Evolutionary conservation across 768 basidiomycete genomes (phyloP).

Genomic region (Suillus fuscotomentosus): DNA sequence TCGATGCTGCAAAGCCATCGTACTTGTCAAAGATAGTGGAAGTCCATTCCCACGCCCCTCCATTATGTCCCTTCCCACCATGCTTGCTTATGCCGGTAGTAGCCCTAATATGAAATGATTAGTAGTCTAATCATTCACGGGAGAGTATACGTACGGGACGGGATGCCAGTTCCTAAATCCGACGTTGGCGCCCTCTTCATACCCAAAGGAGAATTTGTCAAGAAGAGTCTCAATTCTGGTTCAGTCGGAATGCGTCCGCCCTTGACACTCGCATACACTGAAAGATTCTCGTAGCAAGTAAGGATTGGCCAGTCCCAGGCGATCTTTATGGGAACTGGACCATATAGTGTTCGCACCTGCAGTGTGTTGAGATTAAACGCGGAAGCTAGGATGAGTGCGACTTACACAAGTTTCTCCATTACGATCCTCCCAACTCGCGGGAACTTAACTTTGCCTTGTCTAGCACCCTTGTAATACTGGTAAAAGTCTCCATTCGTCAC

Average conservation of each 20-base stretch:
- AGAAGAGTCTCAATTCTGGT: conserved; percentile 80
- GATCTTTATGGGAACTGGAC: conserved; percentile 72
- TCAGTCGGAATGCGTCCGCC: conserved; percentile 96
- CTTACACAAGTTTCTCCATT: conserved; percentile 51
- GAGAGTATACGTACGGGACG: conserved; percentile 61
- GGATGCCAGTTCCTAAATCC: conserved; percentile 96
- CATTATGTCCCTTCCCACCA: conserved; percentile 74
- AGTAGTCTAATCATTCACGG: not conserved
- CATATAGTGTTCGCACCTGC: conserved; percentile 84
- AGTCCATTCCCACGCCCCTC: conserved; percentile 99
- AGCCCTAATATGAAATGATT: conserved; percentile 41
- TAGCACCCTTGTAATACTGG: conserved; percentile 51
- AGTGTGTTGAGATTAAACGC: not conserved
- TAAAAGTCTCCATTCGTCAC: conserved; percentile 89
- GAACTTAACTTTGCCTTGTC: conserved; percentile 44
- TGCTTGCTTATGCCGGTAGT: conserved; percentile 57
- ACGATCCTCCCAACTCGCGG: conserved; percentile 71
- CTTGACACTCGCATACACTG: conserved; percentile 76
- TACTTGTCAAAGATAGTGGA: conserved; percentile 69
- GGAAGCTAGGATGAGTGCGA: conserved; percentile 1
- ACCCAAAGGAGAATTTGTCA: conserved; percentile 70
- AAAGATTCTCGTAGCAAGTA: conserved; percentile 74
- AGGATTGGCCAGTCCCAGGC: conserved; percentile 87
- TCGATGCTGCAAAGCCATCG: conserved; percentile 75
- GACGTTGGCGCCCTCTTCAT: conserved; percentile 75